These are phyloP conservation scores for Gynochthodes officinalis DNA, from an alignment of 257 asterid species.

Conservation along the genomic window DNA sequence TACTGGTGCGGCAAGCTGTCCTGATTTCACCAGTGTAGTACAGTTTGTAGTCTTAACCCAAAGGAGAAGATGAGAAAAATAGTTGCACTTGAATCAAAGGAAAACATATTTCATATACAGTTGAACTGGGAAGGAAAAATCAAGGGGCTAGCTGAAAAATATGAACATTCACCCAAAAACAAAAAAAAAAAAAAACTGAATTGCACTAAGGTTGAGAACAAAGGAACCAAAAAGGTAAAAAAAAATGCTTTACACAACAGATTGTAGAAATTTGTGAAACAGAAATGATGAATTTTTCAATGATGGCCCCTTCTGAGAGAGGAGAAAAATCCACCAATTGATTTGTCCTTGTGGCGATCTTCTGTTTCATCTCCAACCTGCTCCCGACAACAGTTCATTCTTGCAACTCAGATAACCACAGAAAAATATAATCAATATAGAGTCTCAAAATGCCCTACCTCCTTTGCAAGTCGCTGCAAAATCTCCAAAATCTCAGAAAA, in stretches of 20 bases:
- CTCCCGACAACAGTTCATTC: constrained; percentile 2
- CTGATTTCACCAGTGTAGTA: too few relatives aligned
- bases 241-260: background rate
- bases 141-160: background rate
- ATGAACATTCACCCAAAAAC: background rate
- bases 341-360: constrained; percentile 39
- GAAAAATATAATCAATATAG: background rate
- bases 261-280: background rate
- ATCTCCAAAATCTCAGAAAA: constrained; percentile 42
- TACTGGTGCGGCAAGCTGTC: background rate
- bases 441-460: constrained; percentile 21
- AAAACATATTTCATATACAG: background rate
- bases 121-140: background rate
- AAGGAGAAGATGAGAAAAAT: too few relatives aligned
- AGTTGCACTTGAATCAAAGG: too few relatives aligned
- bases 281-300: constrained; percentile 6
- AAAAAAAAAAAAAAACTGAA: too few relatives aligned
- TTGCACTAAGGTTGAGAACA: background rate
- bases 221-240: background rate
- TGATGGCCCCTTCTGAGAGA: constrained; percentile 40
- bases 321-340: constrained; percentile 33
- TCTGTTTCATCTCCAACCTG: constrained; percentile 41
- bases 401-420: background rate
- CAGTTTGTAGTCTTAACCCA: background rate
- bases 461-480: constrained; percentile 35